These are phyloP conservation scores for Hippophae tibetana DNA, from an alignment of 306 rosid species.

Conservation along the genomic window DNA sequence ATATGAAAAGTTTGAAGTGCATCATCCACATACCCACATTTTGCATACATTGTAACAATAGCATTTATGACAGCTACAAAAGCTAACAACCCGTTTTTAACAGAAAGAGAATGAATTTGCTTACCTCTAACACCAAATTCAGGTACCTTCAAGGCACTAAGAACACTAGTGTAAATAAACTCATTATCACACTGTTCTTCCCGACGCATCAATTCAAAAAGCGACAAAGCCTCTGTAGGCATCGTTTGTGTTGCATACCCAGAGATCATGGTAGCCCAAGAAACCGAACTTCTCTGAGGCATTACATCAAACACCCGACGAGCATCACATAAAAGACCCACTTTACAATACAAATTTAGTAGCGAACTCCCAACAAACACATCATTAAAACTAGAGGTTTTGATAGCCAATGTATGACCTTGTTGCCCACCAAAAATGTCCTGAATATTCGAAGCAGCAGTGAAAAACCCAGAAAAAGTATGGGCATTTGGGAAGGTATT, in stretches of 20 bases:
- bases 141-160: slow-evolving; percentile 39
- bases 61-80: slow-evolving; percentile 63
- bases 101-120: slow-evolving; percentile 63
- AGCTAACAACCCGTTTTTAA: slow-evolving; percentile 42
- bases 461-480: slow-evolving; percentile 55
- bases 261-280: slow-evolving; percentile 81
- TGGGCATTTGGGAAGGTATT: slow-evolving; percentile 45
- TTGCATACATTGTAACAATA: slow-evolving; percentile 72
- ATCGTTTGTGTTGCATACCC: slow-evolving; percentile 45
- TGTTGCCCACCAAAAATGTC: slow-evolving; percentile 34
- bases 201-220: slow-evolving; percentile 35
- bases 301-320: slow-evolving; percentile 69
- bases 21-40: slow-evolving; percentile 66
- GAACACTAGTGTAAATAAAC: slow-evolving; percentile 50
- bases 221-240: slow-evolving; percentile 40
- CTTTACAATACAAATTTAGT: slow-evolving; percentile 52
- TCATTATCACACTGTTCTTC: slow-evolving; percentile 37
- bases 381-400: slow-evolving; percentile 34
- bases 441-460: slow-evolving; percentile 33
- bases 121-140: slow-evolving; percentile 39
- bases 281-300: slow-evolving; percentile 47
- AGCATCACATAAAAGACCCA: slow-evolving; percentile 42
- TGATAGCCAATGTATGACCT: slow-evolving; percentile 46
- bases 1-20: slow-evolving; percentile 51
- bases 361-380: slow-evolving; percentile 77